Evolutionary conservation across 352 stramenopile genomes (phyloP), one percentile per base, ranked within the genome.

Genomic region (Thalassiosira livingstoniorum): DNA sequence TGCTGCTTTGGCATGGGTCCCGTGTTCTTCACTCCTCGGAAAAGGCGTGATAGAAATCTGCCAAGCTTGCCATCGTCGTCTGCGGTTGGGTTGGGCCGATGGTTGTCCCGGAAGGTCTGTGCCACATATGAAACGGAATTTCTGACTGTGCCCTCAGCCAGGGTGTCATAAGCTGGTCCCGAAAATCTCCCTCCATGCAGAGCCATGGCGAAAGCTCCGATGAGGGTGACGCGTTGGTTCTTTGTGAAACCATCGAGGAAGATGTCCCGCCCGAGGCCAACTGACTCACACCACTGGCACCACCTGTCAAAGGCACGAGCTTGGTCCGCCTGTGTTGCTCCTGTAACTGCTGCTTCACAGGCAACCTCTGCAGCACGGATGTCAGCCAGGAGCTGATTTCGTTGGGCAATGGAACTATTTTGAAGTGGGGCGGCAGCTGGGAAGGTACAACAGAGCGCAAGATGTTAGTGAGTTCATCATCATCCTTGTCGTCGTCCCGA

Each of bases 371-470:
- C 67, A 75, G 67, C 47, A 75, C 4, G 1, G 31, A 75, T n/a
- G 42, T 75, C 67, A 75, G 37, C 67, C 67, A 75, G 4, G 27
- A 75, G 67, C 5, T 51, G 47, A 75, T 66, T 57, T 75, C 34
- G 29, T 75, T 75, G 7, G 67, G 67, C 10, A 75, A 34, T 3
- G 27, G 67, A 54, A 35, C 32, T 29, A 75, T 66, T 4, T 55
- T 18, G 31, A 75, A 66, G 25, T 66, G 5, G 1, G 2, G 51
- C 18, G 25, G 45, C 25, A 64, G 66, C 18, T 39, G 58, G 29
- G 53, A 73, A 27, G 29, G 31, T 68, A 27, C 47, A 58, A 27
- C 18, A 2, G n/a, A 4, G 31, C 58, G 58, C 34, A 63, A 65
- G 29, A 63, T 73, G 0, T 58, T 55, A 18, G 63, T 79, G 5